These are phyloP conservation scores for Alternaria brassicae DNA, from an alignment of 2,329 filamentous ascomycete species.

Conservation along the genomic window DNA sequence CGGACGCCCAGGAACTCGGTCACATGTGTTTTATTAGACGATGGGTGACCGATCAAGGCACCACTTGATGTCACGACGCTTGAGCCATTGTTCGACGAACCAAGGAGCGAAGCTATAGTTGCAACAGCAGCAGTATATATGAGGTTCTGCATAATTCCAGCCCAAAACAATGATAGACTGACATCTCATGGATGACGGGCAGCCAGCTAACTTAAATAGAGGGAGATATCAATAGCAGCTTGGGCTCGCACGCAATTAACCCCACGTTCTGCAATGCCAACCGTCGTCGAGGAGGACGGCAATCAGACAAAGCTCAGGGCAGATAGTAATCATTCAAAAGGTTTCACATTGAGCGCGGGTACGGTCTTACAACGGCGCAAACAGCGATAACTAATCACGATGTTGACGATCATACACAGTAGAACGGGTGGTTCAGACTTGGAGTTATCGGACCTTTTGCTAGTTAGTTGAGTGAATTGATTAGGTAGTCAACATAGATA, in stretches of 20 bases:
- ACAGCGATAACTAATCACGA: constrained; percentile 5
- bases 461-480: too few relatives aligned
- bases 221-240: constrained; percentile 8
- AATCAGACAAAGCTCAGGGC: constrained; percentile 7
- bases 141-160: constrained; percentile 25
- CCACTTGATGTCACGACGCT: constrained; percentile 43
- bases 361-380: constrained; percentile 1
- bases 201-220: constrained; percentile 8
- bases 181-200: background rate
- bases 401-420: too few relatives aligned
- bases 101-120: constrained; percentile 18
- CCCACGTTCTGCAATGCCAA: constrained; percentile 3
- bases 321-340: background rate
- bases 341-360: background rate
- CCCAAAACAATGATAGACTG: constrained; percentile 4
- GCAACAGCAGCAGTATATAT: constrained; percentile 16
- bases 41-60: constrained; percentile 40
- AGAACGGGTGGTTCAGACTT: constrained; percentile 9
- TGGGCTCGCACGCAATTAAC: constrained; percentile 2
- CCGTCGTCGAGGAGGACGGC: background rate
- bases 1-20: constrained; percentile 48
- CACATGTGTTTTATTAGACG: constrained; percentile 31
- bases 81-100: constrained; percentile 5
- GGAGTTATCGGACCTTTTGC: too few relatives aligned
- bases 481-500: too few relatives aligned